These are phyloP conservation scores for Phytopythium vexans DNA, from an alignment of 352 stramenopile genomes.

Conservation along the genomic window DNA sequence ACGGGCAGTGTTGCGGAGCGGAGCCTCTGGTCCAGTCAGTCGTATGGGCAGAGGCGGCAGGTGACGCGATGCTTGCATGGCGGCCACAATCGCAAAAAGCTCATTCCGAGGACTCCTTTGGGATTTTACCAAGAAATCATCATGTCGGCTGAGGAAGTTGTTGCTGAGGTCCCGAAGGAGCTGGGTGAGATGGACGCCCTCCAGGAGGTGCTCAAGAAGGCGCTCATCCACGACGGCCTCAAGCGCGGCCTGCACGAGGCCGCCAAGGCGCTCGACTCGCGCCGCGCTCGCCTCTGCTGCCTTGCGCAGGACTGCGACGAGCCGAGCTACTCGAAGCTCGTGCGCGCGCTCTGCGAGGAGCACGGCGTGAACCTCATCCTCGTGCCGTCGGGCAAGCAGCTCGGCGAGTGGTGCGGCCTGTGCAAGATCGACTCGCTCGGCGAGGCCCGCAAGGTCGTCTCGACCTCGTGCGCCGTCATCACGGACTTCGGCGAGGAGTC, in stretches of 20 bases:
- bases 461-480: conserved; percentile 97
- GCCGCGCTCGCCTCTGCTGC: conserved; percentile 97
- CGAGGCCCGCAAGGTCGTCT: conserved; percentile 98
- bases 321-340: conserved; percentile 99
- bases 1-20: conserved; percentile 2
- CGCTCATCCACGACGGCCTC: conserved; percentile 98
- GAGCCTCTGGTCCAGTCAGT: conserved; percentile 44
- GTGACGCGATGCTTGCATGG: neutral
- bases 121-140: conserved; percentile 39
- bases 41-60: neutral
- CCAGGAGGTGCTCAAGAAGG: conserved; percentile 99
- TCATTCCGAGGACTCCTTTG: conserved; percentile 56
- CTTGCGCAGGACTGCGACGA: conserved; percentile 99
- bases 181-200: conserved; percentile 97
- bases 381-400: conserved; percentile 93
- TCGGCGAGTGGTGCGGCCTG: conserved; percentile 99
- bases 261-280: conserved; percentile 98
- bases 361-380: conserved; percentile 94
- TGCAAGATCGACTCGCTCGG: conserved; percentile 98
- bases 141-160: conserved; percentile 93
- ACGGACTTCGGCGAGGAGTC: conserved; percentile 99
- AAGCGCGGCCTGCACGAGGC: conserved; percentile 99
- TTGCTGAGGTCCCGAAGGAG: conserved; percentile 88
- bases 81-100: conserved; percentile 15
- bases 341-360: conserved; percentile 94